Conservation (phyloP, 495 filamentous ascomycete species). For the Daldinia concentrica region DNA sequence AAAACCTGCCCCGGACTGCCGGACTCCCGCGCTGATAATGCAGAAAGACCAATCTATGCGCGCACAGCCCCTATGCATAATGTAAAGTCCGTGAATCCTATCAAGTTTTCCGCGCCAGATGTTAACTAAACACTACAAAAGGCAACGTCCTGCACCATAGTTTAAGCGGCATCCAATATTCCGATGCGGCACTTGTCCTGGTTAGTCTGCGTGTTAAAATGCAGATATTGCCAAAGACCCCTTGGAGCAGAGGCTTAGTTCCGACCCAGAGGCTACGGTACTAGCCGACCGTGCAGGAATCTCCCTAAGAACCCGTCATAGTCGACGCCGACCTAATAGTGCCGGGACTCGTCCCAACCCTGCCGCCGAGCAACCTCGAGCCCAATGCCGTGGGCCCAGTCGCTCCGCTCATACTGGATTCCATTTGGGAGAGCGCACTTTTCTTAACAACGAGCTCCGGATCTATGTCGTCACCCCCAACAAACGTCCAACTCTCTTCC, state of each 20-base stretch:
- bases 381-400: conserved; percentile 14
- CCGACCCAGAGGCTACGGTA: conserved; percentile 27
- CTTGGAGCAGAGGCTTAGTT: conserved; percentile 16
- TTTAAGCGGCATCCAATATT: not conserved
- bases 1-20: conserved; percentile 21
- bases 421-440: conserved; percentile 38
- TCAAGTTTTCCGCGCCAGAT: conserved; percentile 7
- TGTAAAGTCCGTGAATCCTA: not conserved
- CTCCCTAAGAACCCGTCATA: conserved; percentile 38
- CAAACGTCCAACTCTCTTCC: conserved; percentile 62
- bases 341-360: conserved; percentile 1
- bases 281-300: conserved; percentile 37
- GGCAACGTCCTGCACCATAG: not conserved
- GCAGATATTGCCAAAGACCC: conserved; percentile 9
- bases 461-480: conserved; percentile 52
- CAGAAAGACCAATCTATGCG: conserved; percentile 34
- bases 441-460: conserved; percentile 48
- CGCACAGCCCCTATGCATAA: conserved; percentile 16
- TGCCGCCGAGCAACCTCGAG: conserved; percentile 29
- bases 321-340: conserved; percentile 21
- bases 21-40: conserved; percentile 40
- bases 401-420: conserved; percentile 22
- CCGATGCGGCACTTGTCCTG: not conserved
- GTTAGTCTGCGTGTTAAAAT: conserved; percentile 6
- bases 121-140: not conserved